Base-by-base conservation (phyloP, 1,284 basidiomycete species). In the Marasmius sp. region DNA sequence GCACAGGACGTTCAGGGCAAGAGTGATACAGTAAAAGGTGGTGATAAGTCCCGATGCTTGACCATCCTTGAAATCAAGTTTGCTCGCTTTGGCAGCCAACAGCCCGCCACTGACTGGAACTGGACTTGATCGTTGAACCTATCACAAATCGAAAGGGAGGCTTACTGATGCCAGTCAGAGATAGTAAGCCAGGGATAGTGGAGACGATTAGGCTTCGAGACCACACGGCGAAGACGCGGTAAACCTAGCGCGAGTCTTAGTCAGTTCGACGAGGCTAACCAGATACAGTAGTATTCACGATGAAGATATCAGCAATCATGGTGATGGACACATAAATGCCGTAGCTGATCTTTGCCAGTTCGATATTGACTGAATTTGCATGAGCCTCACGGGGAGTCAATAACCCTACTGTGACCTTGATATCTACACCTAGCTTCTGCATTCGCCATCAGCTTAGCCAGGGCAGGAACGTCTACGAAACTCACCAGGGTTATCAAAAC, bases 1-100 rank as follows among this genome's bases (percentile, higher is more conserved):
- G 22, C 51, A 63, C 18, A 63, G 16, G 10, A 63, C 52, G 45
- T 63, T 63, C 11, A 63, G 43, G 11, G 36, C 53, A 36, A 63
- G n/a, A 14, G 61, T 63, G 45, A 59, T 56, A 11, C 57, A 37
- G 38, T 59, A 63, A 36, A 63, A 63, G 20, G 60, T 51, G 14
- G 60, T 10, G n/a, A 55, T 22, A 50, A 51, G 61, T 3, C 58
- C 12, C 56, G 58, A 39, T 58, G 61, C 33, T 18, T 49, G 27
- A 27, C 27, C 27, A 2, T 27, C 34, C 27, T 38, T 22, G 51
- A 52, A 12, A 41, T 38, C 22, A 43, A 36, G 16, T 58, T 48
- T 16, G 45, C 38, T 14, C 47, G 56, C 34, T 54, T 58, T 1
- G 56, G 48, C 27, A 41, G 58, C 20, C 11, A 57, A 43, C n/a